These are phyloP conservation scores for Salvia hispanica DNA, from an alignment of 257 asterid species.

Conservation along the genomic window DNA sequence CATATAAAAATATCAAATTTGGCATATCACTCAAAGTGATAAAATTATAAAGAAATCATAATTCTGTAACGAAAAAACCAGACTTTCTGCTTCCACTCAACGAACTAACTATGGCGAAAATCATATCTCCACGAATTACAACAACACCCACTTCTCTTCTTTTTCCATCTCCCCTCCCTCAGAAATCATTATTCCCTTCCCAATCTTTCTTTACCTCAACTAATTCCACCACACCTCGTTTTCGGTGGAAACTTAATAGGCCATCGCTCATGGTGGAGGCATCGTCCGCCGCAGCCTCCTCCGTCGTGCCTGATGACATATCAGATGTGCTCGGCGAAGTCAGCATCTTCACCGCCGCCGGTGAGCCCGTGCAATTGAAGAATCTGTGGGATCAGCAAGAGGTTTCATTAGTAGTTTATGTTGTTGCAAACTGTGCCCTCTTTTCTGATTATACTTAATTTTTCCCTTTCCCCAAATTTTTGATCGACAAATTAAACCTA, in stretches of 20 bases:
- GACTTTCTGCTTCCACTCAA: too few relatives aligned
- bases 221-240: conserved; percentile 24
- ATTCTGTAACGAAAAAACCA: too few relatives aligned
- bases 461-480: not conserved
- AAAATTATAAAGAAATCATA: too few relatives aligned
- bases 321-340: conserved; percentile 64
- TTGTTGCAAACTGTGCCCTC: not conserved
- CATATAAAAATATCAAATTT: too few relatives aligned
- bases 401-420: conserved; percentile 36
- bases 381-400: conserved; percentile 82
- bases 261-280: conserved; percentile 33
- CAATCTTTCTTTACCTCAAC: conserved; percentile 29
- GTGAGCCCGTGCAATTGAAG: conserved; percentile 66
- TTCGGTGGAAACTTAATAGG: conserved; percentile 26
- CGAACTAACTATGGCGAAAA: conserved; percentile 38
- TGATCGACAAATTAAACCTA: not conserved
- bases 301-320: conserved; percentile 49
- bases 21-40: too few relatives aligned
- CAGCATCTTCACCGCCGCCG: conserved; percentile 67
- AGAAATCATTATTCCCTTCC: conserved; percentile 23
- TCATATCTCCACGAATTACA: conserved; percentile 37
- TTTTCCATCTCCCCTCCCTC: conserved; percentile 27
- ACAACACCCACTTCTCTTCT: conserved; percentile 25
- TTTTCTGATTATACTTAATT: not conserved
- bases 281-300: conserved; percentile 39